Evolutionary conservation across 2,329 filamentous ascomycete genomes (phyloP).

Genomic region (Dactylellina cionopaga): DNA sequence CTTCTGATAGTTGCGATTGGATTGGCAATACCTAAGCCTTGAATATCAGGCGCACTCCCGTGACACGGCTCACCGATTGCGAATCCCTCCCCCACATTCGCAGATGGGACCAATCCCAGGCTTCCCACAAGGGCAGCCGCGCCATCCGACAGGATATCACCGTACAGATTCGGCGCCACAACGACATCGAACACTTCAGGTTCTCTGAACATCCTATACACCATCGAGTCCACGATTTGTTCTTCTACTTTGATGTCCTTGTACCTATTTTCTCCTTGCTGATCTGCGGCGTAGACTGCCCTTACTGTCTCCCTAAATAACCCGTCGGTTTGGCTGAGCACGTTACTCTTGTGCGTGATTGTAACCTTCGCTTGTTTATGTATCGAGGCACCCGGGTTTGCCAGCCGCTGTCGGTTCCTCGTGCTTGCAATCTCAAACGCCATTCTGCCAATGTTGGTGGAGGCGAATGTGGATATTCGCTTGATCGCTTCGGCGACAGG

Average conservation of each 20-base stretch:
- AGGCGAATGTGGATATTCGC: constrained; percentile 88
- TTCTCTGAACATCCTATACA: constrained; percentile 99
- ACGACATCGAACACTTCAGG: constrained; percentile 96
- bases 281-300: constrained; percentile 67
- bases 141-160: constrained; percentile 94
- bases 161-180: constrained; percentile 96
- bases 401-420: constrained; percentile 79
- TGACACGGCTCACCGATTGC: constrained; percentile 99
- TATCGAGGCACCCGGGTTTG: constrained; percentile 53
- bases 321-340: constrained; percentile 94
- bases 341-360: constrained; percentile 98
- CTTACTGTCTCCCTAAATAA: constrained; percentile 87
- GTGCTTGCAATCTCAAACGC: constrained; percentile 93
- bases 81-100: constrained; percentile 93
- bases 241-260: constrained; percentile 78
- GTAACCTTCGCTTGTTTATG: constrained; percentile 69
- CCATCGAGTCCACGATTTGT: constrained; percentile 99
- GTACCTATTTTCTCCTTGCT: constrained; percentile 67
- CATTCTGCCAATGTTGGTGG: constrained; percentile 86
- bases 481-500: constrained; percentile 98
- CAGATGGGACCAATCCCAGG: constrained; percentile 89
- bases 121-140: constrained; percentile 92
- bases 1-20: constrained; percentile 93
- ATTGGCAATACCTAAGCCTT: constrained; percentile 91
- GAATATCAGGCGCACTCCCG: constrained; percentile 93